Conservation (phyloP, 1,139 yeast species). For the Geotrichum histeridarum region DNA sequence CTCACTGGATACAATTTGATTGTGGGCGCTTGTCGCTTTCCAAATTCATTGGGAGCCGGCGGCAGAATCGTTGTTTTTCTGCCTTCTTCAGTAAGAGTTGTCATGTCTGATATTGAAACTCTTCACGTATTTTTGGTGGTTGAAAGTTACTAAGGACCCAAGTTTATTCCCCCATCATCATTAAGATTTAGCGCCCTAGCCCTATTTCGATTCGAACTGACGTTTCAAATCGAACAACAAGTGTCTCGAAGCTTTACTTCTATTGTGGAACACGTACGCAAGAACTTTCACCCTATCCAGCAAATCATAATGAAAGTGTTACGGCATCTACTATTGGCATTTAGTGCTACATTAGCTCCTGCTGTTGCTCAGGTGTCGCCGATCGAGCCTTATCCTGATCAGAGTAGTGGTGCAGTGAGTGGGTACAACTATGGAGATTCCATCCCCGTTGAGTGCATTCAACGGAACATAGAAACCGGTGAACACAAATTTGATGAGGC, state of each 20-base stretch:
- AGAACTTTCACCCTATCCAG: neutral
- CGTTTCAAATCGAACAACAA: slow-evolving; percentile 8
- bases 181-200: neutral
- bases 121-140: neutral
- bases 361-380: slow-evolving; percentile 9
- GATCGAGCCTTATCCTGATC: slow-evolving; percentile 18
- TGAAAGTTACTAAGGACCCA: neutral
- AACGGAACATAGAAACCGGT: slow-evolving; percentile 66
- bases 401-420: neutral
- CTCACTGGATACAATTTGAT: slow-evolving; percentile 35
- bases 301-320: neutral
- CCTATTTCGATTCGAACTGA: slow-evolving; percentile 1
- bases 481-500: slow-evolving; percentile 65
- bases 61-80: slow-evolving; percentile 28
- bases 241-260: slow-evolving; percentile 8
- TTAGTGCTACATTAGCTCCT: neutral
- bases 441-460: slow-evolving; percentile 55
- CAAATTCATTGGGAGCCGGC: slow-evolving; percentile 24
- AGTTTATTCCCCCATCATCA: neutral
- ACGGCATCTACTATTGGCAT: neutral
- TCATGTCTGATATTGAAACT: slow-evolving; percentile 20
- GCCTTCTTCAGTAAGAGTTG: slow-evolving; percentile 29
- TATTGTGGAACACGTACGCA: neutral
- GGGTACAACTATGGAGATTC: slow-evolving; percentile 43
- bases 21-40: slow-evolving; percentile 26